These are phyloP conservation scores for Nitzschia palea DNA, from an alignment of 108 stramenopile genomes.

Conservation along the genomic window DNA sequence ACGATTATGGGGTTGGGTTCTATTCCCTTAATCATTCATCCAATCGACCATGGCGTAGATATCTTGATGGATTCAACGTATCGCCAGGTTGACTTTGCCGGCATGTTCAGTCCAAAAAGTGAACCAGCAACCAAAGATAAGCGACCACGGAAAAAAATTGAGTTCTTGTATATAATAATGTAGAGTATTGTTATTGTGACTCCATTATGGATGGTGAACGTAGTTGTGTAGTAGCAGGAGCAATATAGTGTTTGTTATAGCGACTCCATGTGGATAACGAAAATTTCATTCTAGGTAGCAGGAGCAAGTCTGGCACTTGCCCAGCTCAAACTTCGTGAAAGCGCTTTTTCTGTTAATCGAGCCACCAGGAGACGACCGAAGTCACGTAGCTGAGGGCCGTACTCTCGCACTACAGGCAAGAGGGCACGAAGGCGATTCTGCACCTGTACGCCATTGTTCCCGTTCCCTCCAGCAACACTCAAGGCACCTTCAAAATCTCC, in stretches of 20 bases:
- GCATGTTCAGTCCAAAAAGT: no score
- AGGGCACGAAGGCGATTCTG: constrained; percentile 50
- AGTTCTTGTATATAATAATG: no score
- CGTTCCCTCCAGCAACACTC: neutral
- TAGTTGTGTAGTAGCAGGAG: no score
- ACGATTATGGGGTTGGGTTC: constrained; percentile 62
- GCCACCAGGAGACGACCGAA: constrained; percentile 68
- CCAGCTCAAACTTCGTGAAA: constrained; percentile 75
- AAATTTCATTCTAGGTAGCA: neutral
- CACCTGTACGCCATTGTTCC: constrained; percentile 17
- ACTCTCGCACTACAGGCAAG: constrained; percentile 75
- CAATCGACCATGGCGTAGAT: constrained; percentile 76
- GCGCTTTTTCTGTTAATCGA: constrained; percentile 65
- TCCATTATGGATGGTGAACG: no score
- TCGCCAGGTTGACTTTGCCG: constrained; percentile 24
- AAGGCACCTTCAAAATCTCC: constrained; percentile 75
- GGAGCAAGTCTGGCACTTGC: constrained; percentile 40
- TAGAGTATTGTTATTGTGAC: no score
- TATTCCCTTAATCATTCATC: constrained; percentile 73
- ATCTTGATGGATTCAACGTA: constrained; percentile 60
- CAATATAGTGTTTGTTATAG: no score
- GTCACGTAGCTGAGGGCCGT: constrained; percentile 67
- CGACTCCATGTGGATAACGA: no score
- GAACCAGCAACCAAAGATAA: no score
- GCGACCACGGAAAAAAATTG: no score